Conservation (phyloP, 2,329 filamentous ascomycete genomes). For the Penicillium rolfsii region DNA sequence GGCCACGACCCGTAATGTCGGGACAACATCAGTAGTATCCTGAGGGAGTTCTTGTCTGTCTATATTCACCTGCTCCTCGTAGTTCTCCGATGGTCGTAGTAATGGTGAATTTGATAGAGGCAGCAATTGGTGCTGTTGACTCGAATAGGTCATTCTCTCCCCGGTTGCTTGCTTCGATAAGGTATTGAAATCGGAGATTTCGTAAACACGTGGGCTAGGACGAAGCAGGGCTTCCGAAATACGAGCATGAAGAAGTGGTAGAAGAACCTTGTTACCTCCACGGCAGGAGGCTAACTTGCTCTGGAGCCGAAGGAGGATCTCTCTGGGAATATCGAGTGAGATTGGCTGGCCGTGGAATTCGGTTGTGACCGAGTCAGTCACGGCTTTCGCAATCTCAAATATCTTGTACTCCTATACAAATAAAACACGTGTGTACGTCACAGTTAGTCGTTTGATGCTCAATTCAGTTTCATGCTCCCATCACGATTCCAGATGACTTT, state of each 20-base stretch:
- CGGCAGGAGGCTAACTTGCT: slow-evolving; percentile 4
- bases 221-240: not conserved
- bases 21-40: not conserved
- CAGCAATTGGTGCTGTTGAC: not conserved
- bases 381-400: slow-evolving; percentile 1
- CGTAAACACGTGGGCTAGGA: not conserved
- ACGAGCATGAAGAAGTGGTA: slow-evolving; percentile 4
- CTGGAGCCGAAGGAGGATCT: slow-evolving; percentile 2
- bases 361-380: slow-evolving; percentile 1
- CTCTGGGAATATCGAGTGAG: not conserved
- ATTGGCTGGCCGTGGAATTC: slow-evolving; percentile 2
- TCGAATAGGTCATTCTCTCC: not conserved
- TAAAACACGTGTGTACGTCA: not conserved
- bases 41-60: not conserved
- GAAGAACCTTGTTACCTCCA: not conserved
- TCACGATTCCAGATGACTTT: not conserved
- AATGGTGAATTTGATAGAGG: not conserved
- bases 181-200: not conserved
- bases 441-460: not conserved
- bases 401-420: not conserved
- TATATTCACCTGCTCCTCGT: not conserved
- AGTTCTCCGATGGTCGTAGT: not conserved
- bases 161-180: not conserved
- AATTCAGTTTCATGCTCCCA: not conserved
- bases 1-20: not conserved